These are phyloP conservation scores for Mytilinidion resinicola DNA, from an alignment of 495 filamentous ascomycete genomes.

Conservation along the genomic window DNA sequence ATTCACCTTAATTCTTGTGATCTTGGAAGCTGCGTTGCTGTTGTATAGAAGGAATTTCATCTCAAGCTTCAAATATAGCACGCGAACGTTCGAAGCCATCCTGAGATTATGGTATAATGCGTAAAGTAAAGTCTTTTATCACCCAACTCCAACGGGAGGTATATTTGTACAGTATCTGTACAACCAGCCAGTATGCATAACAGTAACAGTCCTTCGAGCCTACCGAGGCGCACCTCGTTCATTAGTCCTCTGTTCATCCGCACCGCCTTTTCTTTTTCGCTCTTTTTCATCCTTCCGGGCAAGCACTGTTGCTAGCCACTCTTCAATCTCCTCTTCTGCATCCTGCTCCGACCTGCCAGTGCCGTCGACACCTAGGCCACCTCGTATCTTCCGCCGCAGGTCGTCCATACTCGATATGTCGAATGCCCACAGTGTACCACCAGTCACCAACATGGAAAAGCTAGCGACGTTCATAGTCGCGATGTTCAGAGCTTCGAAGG, in stretches of 20 bases:
- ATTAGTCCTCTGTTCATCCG: constrained; percentile 4
- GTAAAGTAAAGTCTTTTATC: no score
- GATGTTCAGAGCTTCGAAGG: constrained; percentile 71
- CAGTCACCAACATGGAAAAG: constrained; percentile 60
- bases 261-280: constrained; percentile 26
- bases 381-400: constrained; percentile 50
- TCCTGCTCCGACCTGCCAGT: constrained; percentile 47
- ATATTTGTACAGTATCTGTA: constrained; percentile 21
- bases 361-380: constrained; percentile 42
- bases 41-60: no score
- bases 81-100: no score
- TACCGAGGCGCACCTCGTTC: constrained; percentile 16
- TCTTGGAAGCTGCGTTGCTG: no score
- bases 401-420: constrained; percentile 69
- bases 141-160: background rate
- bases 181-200: constrained; percentile 21
- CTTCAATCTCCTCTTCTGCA: constrained; percentile 55
- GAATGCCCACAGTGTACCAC: constrained; percentile 62
- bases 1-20: no score
- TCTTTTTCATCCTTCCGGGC: constrained; percentile 47
- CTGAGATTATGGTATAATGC: no score
- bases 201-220: constrained; percentile 10
- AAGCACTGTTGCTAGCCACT: constrained; percentile 61
- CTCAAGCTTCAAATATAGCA: no score
- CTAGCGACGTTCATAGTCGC: constrained; percentile 74